Conservation (phyloP, 2,329 filamentous ascomycete genomes). For the Epichloe glyceriae region DNA sequence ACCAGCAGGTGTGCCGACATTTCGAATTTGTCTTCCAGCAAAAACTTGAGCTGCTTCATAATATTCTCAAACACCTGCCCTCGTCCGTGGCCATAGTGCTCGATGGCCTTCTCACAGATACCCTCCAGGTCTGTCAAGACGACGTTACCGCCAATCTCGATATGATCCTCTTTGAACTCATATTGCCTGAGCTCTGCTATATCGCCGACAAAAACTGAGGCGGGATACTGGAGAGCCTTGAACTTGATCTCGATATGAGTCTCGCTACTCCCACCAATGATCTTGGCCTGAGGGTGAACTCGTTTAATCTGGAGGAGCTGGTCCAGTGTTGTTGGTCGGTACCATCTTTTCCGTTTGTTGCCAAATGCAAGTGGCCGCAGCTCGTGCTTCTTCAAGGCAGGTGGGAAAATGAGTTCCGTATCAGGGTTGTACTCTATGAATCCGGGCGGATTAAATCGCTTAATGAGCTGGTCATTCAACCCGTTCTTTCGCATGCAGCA, state of each 20-base stretch:
- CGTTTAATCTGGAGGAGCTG: conserved; percentile 89
- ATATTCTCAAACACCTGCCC: conserved; percentile 83
- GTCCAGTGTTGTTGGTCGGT: conserved; percentile 70
- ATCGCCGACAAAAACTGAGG: conserved; percentile 86
- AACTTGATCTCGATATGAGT: conserved; percentile 98
- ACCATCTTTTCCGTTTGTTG: conserved; percentile 92
- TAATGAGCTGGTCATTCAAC: conserved; percentile 40
- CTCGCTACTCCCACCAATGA: conserved; percentile 92
- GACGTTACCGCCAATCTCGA: conserved; percentile 92
- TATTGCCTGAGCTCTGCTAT: conserved; percentile 82
- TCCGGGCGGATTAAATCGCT: conserved; percentile 68
- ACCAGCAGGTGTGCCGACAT: conserved; percentile 92
- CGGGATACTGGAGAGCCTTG: conserved; percentile 81
- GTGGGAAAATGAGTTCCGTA: conserved; percentile 91
- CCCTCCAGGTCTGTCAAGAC: conserved; percentile 81
- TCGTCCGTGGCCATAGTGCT: conserved; percentile 58
- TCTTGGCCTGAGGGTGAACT: conserved; percentile 72
- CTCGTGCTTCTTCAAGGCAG: conserved; percentile 68
- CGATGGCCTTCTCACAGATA: conserved; percentile 66
- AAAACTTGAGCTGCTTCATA: conserved; percentile 92
- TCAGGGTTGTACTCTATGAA: conserved; percentile 93
- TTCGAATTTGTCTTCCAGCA: conserved; percentile 87
- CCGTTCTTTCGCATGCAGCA: conserved; percentile 57
- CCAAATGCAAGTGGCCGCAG: conserved; percentile 76
- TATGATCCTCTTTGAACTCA: conserved; percentile 60